Evolutionary conservation across 2,329 filamentous ascomycete genomes (phyloP).

Genomic region (Fusarium sp.): DNA sequence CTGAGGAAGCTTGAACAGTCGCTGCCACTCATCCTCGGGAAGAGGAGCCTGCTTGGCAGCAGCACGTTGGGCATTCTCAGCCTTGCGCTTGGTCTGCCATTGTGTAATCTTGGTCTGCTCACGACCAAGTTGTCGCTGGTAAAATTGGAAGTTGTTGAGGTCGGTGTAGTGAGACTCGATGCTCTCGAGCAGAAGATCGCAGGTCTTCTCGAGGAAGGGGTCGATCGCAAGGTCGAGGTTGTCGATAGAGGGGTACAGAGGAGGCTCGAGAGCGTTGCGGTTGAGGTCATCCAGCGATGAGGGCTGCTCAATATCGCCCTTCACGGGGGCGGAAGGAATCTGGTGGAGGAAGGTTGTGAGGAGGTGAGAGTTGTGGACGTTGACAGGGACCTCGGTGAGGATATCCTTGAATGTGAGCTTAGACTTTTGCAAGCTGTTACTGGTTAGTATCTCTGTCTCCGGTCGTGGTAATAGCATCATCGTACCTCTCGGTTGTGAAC

Average conservation of each 20-base stretch:
- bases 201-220: slow-evolving; percentile 97
- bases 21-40: slow-evolving; percentile 98
- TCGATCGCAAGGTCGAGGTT: slow-evolving; percentile 93
- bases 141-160: slow-evolving; percentile 98
- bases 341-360: slow-evolving; percentile 96
- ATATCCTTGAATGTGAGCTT: slow-evolving; percentile 95
- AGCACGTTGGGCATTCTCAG: slow-evolving; percentile 86
- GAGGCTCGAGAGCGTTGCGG: slow-evolving; percentile 68
- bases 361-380: slow-evolving; percentile 96
- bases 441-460: slow-evolving; percentile 17
- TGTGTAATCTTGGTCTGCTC: slow-evolving; percentile 97
- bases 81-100: slow-evolving; percentile 97
- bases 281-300: slow-evolving; percentile 81
- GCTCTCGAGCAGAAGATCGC: slow-evolving; percentile 93
- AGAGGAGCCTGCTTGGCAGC: slow-evolving; percentile 89
- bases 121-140: slow-evolving; percentile 90
- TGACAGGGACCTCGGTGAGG: slow-evolving; percentile 87
- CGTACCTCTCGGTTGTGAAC: slow-evolving; percentile 94
- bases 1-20: slow-evolving; percentile 95
- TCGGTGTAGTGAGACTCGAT: slow-evolving; percentile 99
- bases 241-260: slow-evolving; percentile 89
- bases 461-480: background rate
- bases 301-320: slow-evolving; percentile 78
- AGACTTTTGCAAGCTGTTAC: slow-evolving; percentile 85
- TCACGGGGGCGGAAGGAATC: slow-evolving; percentile 72